Conservation (phyloP, 2,329 filamentous ascomycete genomes). For the Aureobasidium sp. region DNA sequence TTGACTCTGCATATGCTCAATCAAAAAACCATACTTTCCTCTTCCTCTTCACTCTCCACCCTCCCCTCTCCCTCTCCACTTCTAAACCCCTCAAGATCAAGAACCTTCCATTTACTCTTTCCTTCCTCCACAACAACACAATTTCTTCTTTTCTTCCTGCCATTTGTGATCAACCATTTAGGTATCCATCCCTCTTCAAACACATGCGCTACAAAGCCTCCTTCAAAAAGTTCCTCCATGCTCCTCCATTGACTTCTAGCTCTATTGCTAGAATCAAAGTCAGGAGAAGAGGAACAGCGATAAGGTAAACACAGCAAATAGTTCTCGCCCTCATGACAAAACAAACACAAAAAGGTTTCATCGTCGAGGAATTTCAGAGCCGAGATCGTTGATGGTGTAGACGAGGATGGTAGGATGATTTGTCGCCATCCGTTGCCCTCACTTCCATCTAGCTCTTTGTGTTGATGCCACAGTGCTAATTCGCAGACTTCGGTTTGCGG, state of each 20-base stretch:
- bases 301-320: neutral
- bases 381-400: neutral
- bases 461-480: neutral
- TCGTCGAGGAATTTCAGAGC: neutral
- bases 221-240: neutral
- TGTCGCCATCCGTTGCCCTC: neutral
- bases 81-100: constrained; percentile 2
- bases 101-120: neutral
- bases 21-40: neutral
- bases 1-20: too few relatives aligned
- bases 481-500: neutral
- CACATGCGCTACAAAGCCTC: neutral
- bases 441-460: neutral
- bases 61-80: neutral
- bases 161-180: neutral
- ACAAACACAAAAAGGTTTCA: neutral
- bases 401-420: neutral
- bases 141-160: neutral
- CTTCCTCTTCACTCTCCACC: neutral
- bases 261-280: too few relatives aligned
- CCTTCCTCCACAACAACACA: neutral
- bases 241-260: neutral
- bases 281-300: neutral
- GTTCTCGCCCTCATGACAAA: neutral
- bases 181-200: constrained; percentile 4